Conservation (phyloP, 495 filamentous ascomycete genomes). For the Pyrenula aspistea region DNA sequence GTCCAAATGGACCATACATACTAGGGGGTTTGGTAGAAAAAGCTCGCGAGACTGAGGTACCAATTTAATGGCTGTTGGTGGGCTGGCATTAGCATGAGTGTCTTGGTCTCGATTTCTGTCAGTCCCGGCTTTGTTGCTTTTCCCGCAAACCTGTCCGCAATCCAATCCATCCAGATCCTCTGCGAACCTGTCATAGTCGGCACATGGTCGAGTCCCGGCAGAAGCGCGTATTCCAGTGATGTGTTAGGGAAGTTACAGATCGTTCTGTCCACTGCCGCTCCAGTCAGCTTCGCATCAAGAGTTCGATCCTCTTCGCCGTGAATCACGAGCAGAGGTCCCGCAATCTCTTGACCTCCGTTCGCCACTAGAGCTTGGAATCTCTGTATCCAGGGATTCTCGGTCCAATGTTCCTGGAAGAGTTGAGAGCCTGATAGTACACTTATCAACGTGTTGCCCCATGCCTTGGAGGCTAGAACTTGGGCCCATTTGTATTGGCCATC, state of each 20-base stretch:
- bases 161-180: constrained; percentile 25
- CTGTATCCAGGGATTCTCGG: constrained; percentile 8
- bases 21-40: constrained; percentile 4
- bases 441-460: constrained; percentile 5
- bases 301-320: constrained; percentile 24
- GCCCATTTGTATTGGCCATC: constrained; percentile 13
- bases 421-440: constrained; percentile 2
- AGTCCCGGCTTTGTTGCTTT: constrained; percentile 1
- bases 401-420: constrained; percentile 12
- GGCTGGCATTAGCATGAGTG: not conserved
- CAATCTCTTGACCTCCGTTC: constrained; percentile 19
- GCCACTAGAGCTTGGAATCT: constrained; percentile 4
- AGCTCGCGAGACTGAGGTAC: constrained; percentile 1
- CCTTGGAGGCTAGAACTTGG: constrained; percentile 12
- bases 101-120: not conserved
- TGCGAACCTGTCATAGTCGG: constrained; percentile 18
- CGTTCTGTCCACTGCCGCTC: constrained; percentile 17
- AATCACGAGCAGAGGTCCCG: constrained; percentile 29
- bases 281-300: constrained; percentile 8
- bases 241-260: constrained; percentile 7
- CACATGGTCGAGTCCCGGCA: constrained; percentile 17
- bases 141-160: constrained; percentile 21
- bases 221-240: constrained; percentile 17
- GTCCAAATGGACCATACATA: too few species aligned
- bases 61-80: constrained; percentile 6